These are phyloP conservation scores for Ulvella scutata DNA, from an alignment of 139 green algal genomes.

Conservation along the genomic window DNA sequence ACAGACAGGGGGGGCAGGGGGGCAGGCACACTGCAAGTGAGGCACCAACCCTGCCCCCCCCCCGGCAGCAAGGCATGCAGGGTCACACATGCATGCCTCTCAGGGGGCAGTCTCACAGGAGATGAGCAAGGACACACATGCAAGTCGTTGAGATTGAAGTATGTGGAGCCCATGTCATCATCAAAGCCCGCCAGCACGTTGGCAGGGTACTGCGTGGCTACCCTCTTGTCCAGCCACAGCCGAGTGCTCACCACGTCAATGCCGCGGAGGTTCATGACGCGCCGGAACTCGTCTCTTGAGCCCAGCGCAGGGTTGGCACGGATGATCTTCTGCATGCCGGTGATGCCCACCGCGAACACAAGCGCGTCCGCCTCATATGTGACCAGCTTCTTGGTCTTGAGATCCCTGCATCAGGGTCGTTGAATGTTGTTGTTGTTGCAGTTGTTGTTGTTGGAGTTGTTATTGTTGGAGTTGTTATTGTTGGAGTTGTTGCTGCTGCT, in stretches of 20 bases:
- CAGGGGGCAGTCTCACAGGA: background rate
- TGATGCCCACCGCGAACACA: slow-evolving; percentile 65
- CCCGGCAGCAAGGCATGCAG: background rate
- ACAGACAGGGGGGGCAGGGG: background rate
- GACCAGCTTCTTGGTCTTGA: slow-evolving; percentile 3
- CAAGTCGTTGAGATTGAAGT: slow-evolving; percentile 73
- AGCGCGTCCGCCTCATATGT: slow-evolving; percentile 51
- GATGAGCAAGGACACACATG: slow-evolving; percentile 25
- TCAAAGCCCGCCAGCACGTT: slow-evolving; percentile 74
- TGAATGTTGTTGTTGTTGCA: no score
- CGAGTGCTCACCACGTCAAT: slow-evolving; percentile 62
- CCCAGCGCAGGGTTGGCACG: slow-evolving; percentile 24
- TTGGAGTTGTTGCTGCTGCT: no score
- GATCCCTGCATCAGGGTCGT: slow-evolving; percentile 9
- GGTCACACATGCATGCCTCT: background rate
- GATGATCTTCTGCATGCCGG: slow-evolving; percentile 77
- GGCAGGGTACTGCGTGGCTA: slow-evolving; percentile 46
- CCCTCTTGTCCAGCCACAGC: slow-evolving; percentile 49
- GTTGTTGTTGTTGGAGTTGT: no score
- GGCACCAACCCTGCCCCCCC: no score
- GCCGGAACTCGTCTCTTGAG: slow-evolving; percentile 29
- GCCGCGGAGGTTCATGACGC: slow-evolving; percentile 55
- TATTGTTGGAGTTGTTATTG: no score
- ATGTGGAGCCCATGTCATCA: slow-evolving; percentile 52
- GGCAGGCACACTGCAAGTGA: no score